phyloP scores from a whole-genome alignment of 768 basidiomycete species.

The Porphyrellus cyaneotinctus region DNA sequence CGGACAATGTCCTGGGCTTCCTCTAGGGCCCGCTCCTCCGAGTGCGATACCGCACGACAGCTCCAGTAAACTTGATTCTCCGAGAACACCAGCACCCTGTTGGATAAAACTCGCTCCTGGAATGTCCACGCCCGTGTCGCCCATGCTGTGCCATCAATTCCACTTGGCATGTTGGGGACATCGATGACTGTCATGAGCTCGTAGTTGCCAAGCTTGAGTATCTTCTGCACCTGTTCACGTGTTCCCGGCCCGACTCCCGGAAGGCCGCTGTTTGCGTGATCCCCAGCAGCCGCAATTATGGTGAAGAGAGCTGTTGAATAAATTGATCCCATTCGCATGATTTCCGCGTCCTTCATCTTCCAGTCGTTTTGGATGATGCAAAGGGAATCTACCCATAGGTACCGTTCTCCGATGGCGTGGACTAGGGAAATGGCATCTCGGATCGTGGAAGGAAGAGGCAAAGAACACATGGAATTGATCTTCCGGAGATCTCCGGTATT shows the following conservation, averaged over 20 bases:
- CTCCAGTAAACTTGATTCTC: constrained; percentile 16
- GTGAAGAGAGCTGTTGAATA: not conserved
- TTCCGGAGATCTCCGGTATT: constrained; percentile 5
- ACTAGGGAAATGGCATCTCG: constrained; percentile 20
- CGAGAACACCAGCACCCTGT: constrained; percentile 17
- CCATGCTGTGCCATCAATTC: constrained; percentile 7
- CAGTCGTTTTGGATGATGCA: not conserved
- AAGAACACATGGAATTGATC: not conserved
- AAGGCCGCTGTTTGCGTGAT: constrained; percentile 10
- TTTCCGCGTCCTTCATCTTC: not conserved
- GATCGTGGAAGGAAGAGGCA: constrained; percentile 20
- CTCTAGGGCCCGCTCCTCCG: constrained; percentile 4
- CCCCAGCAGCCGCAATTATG: not conserved
- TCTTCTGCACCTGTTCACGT: constrained; percentile 1
- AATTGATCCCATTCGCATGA: not conserved
- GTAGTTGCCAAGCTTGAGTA: constrained; percentile 3
- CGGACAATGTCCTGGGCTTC: not conserved
- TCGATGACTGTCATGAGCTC: constrained; percentile 11
- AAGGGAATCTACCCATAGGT: not conserved
- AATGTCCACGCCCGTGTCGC: constrained; percentile 19
- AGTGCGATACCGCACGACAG: constrained; percentile 6
- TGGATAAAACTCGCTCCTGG: constrained; percentile 17
- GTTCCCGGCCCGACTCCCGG: constrained; percentile 5
- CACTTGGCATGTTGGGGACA: not conserved
- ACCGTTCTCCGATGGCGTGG: constrained; percentile 11